Base-by-base conservation (phyloP, 2,329 filamentous ascomycete genomes). In the Ophiostoma piceae region DNA sequence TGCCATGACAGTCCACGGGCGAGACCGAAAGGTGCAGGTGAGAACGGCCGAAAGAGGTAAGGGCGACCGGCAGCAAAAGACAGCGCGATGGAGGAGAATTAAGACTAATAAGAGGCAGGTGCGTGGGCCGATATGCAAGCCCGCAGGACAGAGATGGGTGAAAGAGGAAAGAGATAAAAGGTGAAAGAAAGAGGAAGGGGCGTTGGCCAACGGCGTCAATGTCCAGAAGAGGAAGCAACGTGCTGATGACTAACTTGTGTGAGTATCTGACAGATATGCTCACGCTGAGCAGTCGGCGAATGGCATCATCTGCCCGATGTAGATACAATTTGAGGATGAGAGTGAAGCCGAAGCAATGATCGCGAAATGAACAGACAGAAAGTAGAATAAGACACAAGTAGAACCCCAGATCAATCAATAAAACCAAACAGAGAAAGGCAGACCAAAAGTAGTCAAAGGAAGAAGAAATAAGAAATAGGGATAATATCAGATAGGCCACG, bases 401-500 rank as follows among this genome's bases (percentile, higher is more conserved):
- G 29, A 37, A 64, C 14, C 60, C 35, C 62, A 65, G 29, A 37
- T 41, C 16, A 66, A 4, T n/a, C 35, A 66, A 41, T 66, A 47
- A 66, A 29, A 22, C 57, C n/a, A 39, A 41, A 39, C 39, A 69
- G 43, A 47, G 9, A 65, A 8, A 64, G 43, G 39, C 43, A 47
- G 35, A 12, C 35, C 35, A 35, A 39, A 67, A 66, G 57, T 35
- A 71, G 43, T 19, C 37, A 26, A 60, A 43, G 35, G 26, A 26
- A 2, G 6, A 57, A 26, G 22, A 26, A 26, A 57, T 8, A 26
- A 12, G 11, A 57, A 57, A 57, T 9, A 57, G 51, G 51, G 22
- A 57, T 26, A 26, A 57, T 57, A 57, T 26, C 51, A 57, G 62
- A 47, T 64, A 54, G 64, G 65, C 69, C 51, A 69, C 47, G 37